Percentiles rank a stretch among this genome's conserved stretches.
phyloP scores from a whole-genome alignment of 1,284 basidiomycete genomes.

The Cryptococcus hybrid region DNA sequence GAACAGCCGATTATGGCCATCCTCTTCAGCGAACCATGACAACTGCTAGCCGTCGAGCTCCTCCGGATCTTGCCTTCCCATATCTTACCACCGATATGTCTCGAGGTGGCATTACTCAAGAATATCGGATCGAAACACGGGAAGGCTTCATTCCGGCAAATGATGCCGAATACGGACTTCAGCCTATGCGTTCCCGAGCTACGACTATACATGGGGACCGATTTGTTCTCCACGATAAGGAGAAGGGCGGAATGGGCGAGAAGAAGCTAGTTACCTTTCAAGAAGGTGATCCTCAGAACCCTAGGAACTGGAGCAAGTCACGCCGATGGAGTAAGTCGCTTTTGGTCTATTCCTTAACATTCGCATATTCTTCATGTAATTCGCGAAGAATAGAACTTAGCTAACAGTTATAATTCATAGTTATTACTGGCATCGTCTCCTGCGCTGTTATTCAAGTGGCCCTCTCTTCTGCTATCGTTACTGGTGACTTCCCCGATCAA shows the following conservation, averaged over 20 bases:
- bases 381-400: background rate
- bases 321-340: slow-evolving; percentile 28
- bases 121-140: slow-evolving; percentile 31
- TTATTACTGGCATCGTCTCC: slow-evolving; percentile 28
- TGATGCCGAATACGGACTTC: slow-evolving; percentile 24
- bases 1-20: background rate
- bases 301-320: slow-evolving; percentile 27
- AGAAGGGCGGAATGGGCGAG: slow-evolving; percentile 21
- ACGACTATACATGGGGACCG: slow-evolving; percentile 11
- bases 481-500: slow-evolving; percentile 31
- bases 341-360: too few relatives aligned
- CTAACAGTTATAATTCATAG: slow-evolving; percentile 4
- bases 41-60: slow-evolving; percentile 4
- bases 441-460: slow-evolving; percentile 33
- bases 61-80: slow-evolving; percentile 32
- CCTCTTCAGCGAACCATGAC: slow-evolving; percentile 6
- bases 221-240: slow-evolving; percentile 17
- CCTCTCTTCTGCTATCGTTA: slow-evolving; percentile 32
- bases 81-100: slow-evolving; percentile 27
- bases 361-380: background rate
- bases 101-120: slow-evolving; percentile 20
- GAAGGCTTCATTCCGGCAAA: slow-evolving; percentile 25
- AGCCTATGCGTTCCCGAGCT: slow-evolving; percentile 16
- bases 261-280: slow-evolving; percentile 37
- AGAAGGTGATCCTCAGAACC: slow-evolving; percentile 29